A percentile compares a stretch with the other conserved stretches of the same genome.
phyloP scores from a whole-genome alignment of 129 eudicot species.

The Saussurea involucrata region DNA sequence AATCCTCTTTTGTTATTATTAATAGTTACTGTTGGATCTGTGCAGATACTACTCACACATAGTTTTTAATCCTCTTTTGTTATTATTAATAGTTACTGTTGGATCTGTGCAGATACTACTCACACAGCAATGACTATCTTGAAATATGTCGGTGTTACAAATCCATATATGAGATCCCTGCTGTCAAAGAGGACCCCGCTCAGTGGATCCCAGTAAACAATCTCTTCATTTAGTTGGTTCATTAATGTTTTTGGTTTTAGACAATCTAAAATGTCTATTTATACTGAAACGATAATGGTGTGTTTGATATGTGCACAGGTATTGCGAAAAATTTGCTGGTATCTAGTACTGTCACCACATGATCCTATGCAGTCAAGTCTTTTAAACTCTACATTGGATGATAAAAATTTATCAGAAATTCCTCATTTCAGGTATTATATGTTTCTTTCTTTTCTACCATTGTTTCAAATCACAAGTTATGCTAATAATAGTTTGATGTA shows the following conservation, averaged over 20 bases:
- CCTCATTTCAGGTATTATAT: conserved; percentile 75
- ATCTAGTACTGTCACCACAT: conserved; percentile 81
- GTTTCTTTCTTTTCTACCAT: neutral
- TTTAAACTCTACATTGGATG: conserved; percentile 85
- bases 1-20: neutral
- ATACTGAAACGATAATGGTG: neutral
- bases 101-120: conserved; percentile 52
- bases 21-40: neutral
- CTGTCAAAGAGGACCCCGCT: conserved; percentile 75
- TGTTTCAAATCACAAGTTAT: neutral
- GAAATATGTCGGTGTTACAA: conserved; percentile 94
- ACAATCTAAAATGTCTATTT: neutral
- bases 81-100: neutral
- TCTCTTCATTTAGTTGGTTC: neutral
- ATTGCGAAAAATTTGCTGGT: conserved; percentile 91
- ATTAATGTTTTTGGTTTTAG: neutral
- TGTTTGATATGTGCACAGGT: conserved; percentile 35
- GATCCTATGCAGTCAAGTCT: conserved; percentile 98
- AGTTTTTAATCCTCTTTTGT: neutral
- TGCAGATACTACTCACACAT: conserved; percentile 71
- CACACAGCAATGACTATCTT: conserved; percentile 83
- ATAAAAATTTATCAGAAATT: conserved; percentile 79
- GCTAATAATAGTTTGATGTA: neutral
- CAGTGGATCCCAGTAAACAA: conserved; percentile 75
- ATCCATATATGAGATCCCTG: conserved; percentile 87